phyloP scores from a whole-genome alignment of 2,329 filamentous ascomycete genomes.

The Aspergillus sp. region DNA sequence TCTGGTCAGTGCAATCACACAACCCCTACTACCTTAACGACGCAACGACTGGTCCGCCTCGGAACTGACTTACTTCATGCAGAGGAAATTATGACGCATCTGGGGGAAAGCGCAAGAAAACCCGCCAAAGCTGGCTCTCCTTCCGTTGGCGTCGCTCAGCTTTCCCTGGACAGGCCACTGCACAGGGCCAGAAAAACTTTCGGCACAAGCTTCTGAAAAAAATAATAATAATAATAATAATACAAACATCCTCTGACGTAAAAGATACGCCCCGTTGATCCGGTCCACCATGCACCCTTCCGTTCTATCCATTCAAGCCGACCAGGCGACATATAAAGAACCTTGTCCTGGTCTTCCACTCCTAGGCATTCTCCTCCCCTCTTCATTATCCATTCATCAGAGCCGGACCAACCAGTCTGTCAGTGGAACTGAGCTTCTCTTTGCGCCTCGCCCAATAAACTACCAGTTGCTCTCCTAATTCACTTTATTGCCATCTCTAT shows the following conservation, averaged over 20 bases:
- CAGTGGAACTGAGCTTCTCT: not conserved
- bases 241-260: slow-evolving; percentile 3
- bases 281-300: not conserved
- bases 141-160: not conserved
- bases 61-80: slow-evolving; percentile 11
- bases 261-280: not conserved
- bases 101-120: slow-evolving; percentile 21
- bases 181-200: not conserved
- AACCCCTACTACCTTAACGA: not conserved
- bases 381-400: not conserved
- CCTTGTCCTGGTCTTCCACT: not conserved
- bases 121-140: too few relatives aligned
- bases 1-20: not conserved
- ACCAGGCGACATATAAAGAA: not conserved
- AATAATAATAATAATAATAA: not conserved
- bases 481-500: not conserved
- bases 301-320: not conserved
- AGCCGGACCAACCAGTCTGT: not conserved
- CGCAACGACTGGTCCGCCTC: not conserved
- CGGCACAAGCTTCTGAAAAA: not conserved
- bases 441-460: not conserved
- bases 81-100: slow-evolving; percentile 33
- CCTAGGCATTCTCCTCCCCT: not conserved
- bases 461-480: not conserved
- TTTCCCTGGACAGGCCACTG: not conserved